Percentiles rank a stretch among this genome's conserved stretches.
Conservation (phyloP, 768 basidiomycete species). For the Daedalea quercina region DNA sequence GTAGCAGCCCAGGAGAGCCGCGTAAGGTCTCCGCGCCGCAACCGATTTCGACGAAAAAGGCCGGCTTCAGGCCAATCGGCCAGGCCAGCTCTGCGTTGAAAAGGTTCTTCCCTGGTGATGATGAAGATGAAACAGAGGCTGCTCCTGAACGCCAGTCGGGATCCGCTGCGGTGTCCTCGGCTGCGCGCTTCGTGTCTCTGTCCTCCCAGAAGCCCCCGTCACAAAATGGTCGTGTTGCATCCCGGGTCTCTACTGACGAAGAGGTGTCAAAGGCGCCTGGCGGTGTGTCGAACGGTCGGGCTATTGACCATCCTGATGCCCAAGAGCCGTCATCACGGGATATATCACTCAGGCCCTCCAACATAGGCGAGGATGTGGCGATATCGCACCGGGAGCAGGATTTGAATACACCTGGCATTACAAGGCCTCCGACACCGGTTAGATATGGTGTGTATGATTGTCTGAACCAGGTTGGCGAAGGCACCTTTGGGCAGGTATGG, state of each 20-base stretch:
- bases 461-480: slow-evolving; percentile 91
- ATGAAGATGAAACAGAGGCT: slow-evolving; percentile 50
- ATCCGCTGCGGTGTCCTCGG: neutral
- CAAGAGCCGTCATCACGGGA: neutral
- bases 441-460: slow-evolving; percentile 60
- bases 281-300: neutral
- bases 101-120: slow-evolving; percentile 79
- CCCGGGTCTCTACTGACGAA: neutral
- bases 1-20: neutral
- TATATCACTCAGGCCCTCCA: neutral
- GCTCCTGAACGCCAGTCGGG: neutral
- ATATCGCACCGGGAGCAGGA: neutral
- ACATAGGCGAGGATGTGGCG: neutral
- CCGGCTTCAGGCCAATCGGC: slow-evolving; percentile 67
- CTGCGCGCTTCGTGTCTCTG: neutral
- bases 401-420: neutral
- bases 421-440: slow-evolving; percentile 14
- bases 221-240: neutral
- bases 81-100: slow-evolving; percentile 50
- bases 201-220: neutral
- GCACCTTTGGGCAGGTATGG: slow-evolving; percentile 97
- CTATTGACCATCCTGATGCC: neutral
- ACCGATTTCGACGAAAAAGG: slow-evolving; percentile 25
- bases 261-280: neutral
- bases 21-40: slow-evolving; percentile 6